These are phyloP conservation scores for Agaricus blazei DNA, from an alignment of 768 basidiomycete species.

Conservation along the genomic window DNA sequence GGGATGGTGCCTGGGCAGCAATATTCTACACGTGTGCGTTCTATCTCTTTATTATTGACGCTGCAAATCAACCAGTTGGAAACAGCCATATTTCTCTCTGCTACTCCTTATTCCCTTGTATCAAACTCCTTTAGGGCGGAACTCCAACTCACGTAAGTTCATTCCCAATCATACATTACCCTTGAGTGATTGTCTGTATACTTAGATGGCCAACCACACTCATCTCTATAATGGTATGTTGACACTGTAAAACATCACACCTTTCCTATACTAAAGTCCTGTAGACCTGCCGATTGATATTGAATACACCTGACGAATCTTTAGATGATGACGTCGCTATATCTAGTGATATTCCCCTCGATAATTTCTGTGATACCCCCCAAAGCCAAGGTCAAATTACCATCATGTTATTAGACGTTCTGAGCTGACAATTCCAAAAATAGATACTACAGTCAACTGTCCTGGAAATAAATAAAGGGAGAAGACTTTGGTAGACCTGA, in stretches of 20 bases:
- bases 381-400: neutral
- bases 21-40: neutral
- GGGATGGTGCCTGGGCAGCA: constrained; percentile 8
- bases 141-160: too few species aligned
- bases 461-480: too few species aligned
- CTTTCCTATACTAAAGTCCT: too few species aligned
- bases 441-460: too few species aligned
- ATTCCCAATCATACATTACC: too few species aligned
- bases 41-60: neutral
- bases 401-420: too few species aligned
- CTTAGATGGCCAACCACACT: neutral
- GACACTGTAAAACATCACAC: neutral
- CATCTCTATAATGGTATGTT: neutral
- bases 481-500: too few species aligned
- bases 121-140: neutral
- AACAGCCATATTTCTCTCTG: neutral
- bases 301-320: too few species aligned
- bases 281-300: constrained; percentile 9
- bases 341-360: neutral
- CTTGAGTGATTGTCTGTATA: neutral
- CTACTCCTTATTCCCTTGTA: neutral
- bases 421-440: too few species aligned
- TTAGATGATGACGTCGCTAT: too few species aligned
- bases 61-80: neutral
- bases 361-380: neutral